phyloP scores from a whole-genome alignment of 2,329 filamentous ascomycete genomes.

The Aspergillus calidoustus region DNA sequence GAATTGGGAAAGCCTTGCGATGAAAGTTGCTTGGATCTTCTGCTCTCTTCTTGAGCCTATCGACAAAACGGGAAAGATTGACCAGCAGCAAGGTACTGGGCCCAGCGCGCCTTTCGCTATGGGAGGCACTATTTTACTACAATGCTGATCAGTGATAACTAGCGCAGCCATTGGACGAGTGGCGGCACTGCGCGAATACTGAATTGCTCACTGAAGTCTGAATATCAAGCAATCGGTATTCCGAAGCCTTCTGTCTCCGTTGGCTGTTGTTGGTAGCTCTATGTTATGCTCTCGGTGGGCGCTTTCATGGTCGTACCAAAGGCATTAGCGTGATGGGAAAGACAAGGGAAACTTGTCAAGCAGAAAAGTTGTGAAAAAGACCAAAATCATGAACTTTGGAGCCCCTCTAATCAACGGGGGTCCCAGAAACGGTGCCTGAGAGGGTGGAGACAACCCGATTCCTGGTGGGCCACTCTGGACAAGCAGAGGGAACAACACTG shows the following conservation, averaged over 20 bases:
- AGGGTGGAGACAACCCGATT: constrained; percentile 2
- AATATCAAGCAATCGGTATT: not conserved
- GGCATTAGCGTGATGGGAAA: not conserved
- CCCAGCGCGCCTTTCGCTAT: not conserved
- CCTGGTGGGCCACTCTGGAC: not conserved
- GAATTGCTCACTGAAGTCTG: not conserved
- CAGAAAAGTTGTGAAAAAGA: not conserved
- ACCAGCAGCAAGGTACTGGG: not conserved
- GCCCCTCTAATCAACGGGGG: not conserved
- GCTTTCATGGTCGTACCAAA: not conserved
- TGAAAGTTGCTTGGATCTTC: not conserved
- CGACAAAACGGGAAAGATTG: constrained; percentile 7
- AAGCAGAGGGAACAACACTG: not conserved
- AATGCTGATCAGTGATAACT: not conserved
- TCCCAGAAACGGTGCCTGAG: constrained; percentile 7
- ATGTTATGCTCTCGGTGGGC: not conserved
- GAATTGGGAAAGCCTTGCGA: constrained; percentile 23
- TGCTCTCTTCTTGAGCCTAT: constrained; percentile 1
- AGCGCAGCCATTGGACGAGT: not conserved
- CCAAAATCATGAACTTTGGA: not conserved
- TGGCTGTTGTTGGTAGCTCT: not conserved
- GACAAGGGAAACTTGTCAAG: not conserved
- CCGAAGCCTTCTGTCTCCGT: not conserved
- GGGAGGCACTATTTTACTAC: not conserved
- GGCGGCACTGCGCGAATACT: not conserved